Percentiles rank a stretch among this genome's conserved stretches.
These are phyloP conservation scores for Fusarium euwallaceae DNA, from an alignment of 2,329 filamentous ascomycete genomes.

Conservation along the genomic window DNA sequence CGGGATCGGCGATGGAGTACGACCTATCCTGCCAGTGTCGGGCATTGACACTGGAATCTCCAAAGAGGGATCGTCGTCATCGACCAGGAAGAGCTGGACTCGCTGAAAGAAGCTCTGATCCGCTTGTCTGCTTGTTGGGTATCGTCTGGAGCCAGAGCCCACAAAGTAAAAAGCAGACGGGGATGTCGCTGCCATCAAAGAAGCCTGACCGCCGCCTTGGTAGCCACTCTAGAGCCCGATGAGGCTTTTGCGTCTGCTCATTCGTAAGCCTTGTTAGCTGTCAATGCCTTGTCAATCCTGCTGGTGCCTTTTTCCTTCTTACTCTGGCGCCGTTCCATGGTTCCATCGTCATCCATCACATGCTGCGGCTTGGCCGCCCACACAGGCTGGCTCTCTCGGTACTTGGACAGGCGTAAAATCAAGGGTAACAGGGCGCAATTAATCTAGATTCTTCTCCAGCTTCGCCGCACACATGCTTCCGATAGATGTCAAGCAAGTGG, in stretches of 20 bases:
- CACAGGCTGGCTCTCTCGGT: conserved; percentile 22
- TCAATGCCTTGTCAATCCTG: conserved; percentile 23
- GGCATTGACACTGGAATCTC: conserved; percentile 42
- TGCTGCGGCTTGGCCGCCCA: conserved; percentile 7
- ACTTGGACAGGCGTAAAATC: conserved; percentile 3
- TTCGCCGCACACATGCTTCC: conserved; percentile 10
- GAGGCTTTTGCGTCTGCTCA: conserved; percentile 23
- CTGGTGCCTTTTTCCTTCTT: conserved; percentile 2
- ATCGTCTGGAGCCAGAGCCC: not conserved
- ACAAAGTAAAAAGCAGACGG: conserved; percentile 3
- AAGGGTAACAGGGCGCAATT: conserved; percentile 14
- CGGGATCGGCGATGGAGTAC: conserved; percentile 27
- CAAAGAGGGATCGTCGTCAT: conserved; percentile 26
- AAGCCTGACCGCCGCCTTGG: conserved; percentile 28
- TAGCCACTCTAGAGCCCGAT: conserved; percentile 35
- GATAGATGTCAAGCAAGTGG: not conserved
- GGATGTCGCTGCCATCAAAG: conserved; percentile 30
- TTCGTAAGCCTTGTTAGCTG: conserved; percentile 25
- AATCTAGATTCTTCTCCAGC: conserved; percentile 28
- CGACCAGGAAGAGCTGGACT: conserved; percentile 22
- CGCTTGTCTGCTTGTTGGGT: conserved; percentile 1
- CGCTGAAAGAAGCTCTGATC: conserved; percentile 8
- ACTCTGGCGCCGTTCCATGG: conserved; percentile 18
- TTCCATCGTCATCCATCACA: conserved; percentile 36
- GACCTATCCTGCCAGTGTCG: conserved; percentile 22